Percentiles rank a stretch among this genome's conserved stretches.
Conservation (phyloP, 371 early-diverging fungal genomes). For the Capillidium heterosporum region DNA sequence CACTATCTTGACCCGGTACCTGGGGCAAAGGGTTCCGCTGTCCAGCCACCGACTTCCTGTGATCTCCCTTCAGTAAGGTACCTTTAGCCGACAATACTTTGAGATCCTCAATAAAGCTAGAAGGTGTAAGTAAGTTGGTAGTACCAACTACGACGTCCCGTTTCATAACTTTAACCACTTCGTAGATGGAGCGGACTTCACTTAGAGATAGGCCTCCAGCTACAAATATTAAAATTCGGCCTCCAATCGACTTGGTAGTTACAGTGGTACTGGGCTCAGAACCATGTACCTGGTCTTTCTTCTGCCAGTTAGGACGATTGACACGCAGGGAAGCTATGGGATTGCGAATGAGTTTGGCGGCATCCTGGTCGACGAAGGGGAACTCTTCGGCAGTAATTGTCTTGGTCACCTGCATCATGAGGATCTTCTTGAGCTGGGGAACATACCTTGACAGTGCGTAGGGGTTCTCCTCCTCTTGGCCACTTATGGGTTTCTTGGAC, state of each 20-base stretch:
- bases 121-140: slow-evolving; percentile 1
- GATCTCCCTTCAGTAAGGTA: too few species aligned
- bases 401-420: slow-evolving; percentile 8
- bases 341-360: not conserved
- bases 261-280: not conserved
- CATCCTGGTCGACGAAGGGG: not conserved
- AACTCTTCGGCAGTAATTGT: slow-evolving; percentile 1
- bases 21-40: too few species aligned
- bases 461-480: slow-evolving; percentile 30
- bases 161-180: slow-evolving; percentile 41
- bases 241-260: not conserved
- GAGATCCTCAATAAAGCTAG: not conserved
- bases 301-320: not conserved
- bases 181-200: slow-evolving; percentile 76
- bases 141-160: slow-evolving; percentile 68
- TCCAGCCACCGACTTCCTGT: too few species aligned
- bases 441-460: slow-evolving; percentile 53
- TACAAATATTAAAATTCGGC: slow-evolving; percentile 39
- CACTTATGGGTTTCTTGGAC: not conserved
- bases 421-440: slow-evolving; percentile 31
- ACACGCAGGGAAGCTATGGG: not conserved
- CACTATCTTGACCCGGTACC: too few species aligned
- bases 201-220: slow-evolving; percentile 86
- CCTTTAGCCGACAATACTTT: too few species aligned
- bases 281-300: not conserved